A percentile compares a stretch with the other conserved stretches of the same genome.
These are phyloP conservation scores for Pleurozium schreberi DNA, from an alignment of 225 moss, liverwort and hornwort genomes.

Conservation along the genomic window DNA sequence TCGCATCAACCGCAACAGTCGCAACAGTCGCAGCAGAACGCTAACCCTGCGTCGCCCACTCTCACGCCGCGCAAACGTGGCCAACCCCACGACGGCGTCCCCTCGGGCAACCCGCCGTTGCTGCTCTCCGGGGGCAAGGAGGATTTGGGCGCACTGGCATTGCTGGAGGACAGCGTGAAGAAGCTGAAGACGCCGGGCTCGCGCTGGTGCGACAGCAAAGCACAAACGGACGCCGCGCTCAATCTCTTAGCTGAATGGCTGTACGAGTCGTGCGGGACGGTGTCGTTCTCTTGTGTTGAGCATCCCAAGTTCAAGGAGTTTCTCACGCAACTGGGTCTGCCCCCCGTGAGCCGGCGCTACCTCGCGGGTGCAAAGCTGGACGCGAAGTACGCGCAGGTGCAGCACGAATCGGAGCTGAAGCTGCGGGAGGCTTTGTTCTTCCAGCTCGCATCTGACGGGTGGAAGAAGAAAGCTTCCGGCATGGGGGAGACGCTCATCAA, in stretches of 20 bases:
- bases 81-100: slow-evolving; percentile 23
- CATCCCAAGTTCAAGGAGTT: slow-evolving; percentile 93
- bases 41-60: background rate
- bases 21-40: slow-evolving; percentile 16
- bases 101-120: slow-evolving; percentile 18
- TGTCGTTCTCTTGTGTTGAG: slow-evolving; percentile 83
- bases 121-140: slow-evolving; percentile 76
- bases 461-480: slow-evolving; percentile 63
- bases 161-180: slow-evolving; percentile 79
- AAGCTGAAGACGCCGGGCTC: slow-evolving; percentile 73
- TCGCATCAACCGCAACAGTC: slow-evolving; percentile 38
- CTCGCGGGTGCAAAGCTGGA: slow-evolving; percentile 73
- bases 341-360: slow-evolving; percentile 58
- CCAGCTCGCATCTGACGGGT: slow-evolving; percentile 77
- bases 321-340: slow-evolving; percentile 66
- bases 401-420: slow-evolving; percentile 73
- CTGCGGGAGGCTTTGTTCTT: slow-evolving; percentile 83
- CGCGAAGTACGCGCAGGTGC: slow-evolving; percentile 82
- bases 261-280: slow-evolving; percentile 76
- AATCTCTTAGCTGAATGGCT: slow-evolving; percentile 79
- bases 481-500: slow-evolving; percentile 78
- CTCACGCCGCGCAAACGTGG: slow-evolving; percentile 11
- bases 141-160: slow-evolving; percentile 67
- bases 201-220: slow-evolving; percentile 43
- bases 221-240: slow-evolving; percentile 76